A percentile compares a stretch with the other conserved stretches of the same genome.
These are phyloP conservation scores for Nemania serpens DNA, from an alignment of 2,329 filamentous ascomycete species.

Conservation along the genomic window DNA sequence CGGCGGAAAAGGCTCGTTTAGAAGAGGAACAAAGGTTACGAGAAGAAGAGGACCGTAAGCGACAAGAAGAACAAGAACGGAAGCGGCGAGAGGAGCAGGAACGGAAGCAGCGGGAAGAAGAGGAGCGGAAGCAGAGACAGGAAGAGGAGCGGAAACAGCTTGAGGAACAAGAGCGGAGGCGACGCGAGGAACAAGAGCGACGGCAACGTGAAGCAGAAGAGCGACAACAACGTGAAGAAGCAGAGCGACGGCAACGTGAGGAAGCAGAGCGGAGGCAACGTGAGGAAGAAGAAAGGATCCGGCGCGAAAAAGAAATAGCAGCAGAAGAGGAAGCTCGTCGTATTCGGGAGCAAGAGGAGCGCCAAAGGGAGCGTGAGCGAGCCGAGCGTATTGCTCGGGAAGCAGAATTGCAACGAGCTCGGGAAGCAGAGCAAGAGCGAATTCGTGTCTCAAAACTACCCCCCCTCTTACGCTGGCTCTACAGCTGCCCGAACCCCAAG, in stretches of 20 bases:
- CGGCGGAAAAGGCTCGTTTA: slow-evolving; percentile 42
- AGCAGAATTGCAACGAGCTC: slow-evolving; percentile 55
- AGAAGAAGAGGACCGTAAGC: slow-evolving; percentile 39
- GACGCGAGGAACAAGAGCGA: slow-evolving; percentile 43
- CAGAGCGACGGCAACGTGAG: slow-evolving; percentile 36
- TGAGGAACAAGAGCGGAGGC: slow-evolving; percentile 43
- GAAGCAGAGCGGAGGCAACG: slow-evolving; percentile 35
- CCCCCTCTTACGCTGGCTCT: slow-evolving; percentile 65
- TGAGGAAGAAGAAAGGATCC: slow-evolving; percentile 45
- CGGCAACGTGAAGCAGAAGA: slow-evolving; percentile 47
- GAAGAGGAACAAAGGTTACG: slow-evolving; percentile 45
- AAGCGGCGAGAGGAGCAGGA: slow-evolving; percentile 46
- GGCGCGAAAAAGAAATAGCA: slow-evolving; percentile 31
- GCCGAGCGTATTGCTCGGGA: slow-evolving; percentile 55
- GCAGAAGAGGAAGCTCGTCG: slow-evolving; percentile 45
- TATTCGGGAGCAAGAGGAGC: slow-evolving; percentile 55
- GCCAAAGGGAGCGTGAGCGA: slow-evolving; percentile 52
- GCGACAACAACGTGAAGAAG: slow-evolving; percentile 39
- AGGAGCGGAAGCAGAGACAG: slow-evolving; percentile 41
- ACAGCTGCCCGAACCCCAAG: slow-evolving; percentile 57
- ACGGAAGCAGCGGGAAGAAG: slow-evolving; percentile 29
- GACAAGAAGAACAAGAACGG: slow-evolving; percentile 46
- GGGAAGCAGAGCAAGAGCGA: slow-evolving; percentile 61
- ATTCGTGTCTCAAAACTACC: slow-evolving; percentile 61
- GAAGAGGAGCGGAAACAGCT: slow-evolving; percentile 31